Conservation (phyloP, 805 yeast species). For the Candida golubevii region DNA sequence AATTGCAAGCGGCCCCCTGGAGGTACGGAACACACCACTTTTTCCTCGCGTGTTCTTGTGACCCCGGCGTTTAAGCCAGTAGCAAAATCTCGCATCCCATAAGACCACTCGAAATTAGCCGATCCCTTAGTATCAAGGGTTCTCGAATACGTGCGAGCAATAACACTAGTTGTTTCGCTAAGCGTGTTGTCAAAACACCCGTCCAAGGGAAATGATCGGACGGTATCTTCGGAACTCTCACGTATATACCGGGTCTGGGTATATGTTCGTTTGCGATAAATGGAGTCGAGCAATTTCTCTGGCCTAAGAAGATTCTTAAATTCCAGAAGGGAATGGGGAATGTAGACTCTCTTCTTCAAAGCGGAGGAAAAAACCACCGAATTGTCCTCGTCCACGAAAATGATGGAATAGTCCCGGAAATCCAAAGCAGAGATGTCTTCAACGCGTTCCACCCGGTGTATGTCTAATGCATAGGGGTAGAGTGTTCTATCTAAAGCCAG, state of each 20-base stretch:
- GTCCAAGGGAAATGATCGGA: conserved; percentile 6
- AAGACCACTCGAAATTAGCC: not conserved
- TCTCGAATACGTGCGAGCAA: conserved; percentile 5
- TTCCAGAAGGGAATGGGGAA: conserved; percentile 1
- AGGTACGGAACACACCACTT: conserved; percentile 9
- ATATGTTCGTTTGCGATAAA: not conserved
- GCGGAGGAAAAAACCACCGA: conserved; percentile 3
- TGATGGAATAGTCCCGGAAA: conserved; percentile 4
- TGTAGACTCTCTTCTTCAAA: not conserved
- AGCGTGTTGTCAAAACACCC: conserved; percentile 14
- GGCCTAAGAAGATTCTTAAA: not conserved
- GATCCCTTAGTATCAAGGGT: not conserved
- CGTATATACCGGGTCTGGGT: conserved; percentile 4
- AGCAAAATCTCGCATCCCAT: conserved; percentile 2
- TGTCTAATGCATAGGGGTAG: too few species aligned
- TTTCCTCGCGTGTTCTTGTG: conserved; percentile 7
- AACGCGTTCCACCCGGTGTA: conserved; percentile 1
- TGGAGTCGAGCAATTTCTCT: conserved; percentile 1
- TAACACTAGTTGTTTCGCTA: conserved; percentile 12
- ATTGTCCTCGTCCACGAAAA: conserved; percentile 8
- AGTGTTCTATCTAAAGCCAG: too few species aligned
- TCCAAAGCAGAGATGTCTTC: conserved; percentile 3
- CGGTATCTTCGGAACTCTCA: not conserved
- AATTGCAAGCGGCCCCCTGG: conserved; percentile 14
- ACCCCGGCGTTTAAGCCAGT: not conserved